phyloP scores from a whole-genome alignment of 2,329 filamentous ascomycete species.

The Neospermospora avenae region DNA sequence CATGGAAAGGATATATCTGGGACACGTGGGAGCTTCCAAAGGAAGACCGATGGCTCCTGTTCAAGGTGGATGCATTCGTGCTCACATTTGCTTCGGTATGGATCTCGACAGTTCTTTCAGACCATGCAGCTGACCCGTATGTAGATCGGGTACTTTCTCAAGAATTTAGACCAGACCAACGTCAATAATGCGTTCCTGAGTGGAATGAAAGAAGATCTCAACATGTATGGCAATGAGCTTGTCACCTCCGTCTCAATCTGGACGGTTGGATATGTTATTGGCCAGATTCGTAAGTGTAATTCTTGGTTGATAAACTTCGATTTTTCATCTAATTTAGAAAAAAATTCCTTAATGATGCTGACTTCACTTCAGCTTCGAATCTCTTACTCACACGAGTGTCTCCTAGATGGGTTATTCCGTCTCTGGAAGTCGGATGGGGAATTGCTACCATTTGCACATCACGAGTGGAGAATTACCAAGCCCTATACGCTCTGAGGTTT shows the following conservation, averaged over 20 bases:
- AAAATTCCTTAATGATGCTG: neutral
- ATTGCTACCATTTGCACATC: conserved; percentile 27
- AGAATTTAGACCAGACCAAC: conserved; percentile 39
- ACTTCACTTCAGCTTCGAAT: conserved; percentile 38
- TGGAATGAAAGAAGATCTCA: conserved; percentile 46
- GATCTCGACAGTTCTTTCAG: conserved; percentile 33
- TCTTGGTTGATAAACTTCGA: too few relatives aligned
- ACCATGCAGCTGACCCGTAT: neutral
- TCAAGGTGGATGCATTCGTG: conserved; percentile 47
- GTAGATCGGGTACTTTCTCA: conserved; percentile 39
- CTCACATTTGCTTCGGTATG: conserved; percentile 42
- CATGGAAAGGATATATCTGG: conserved; percentile 41
- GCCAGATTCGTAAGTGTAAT: conserved; percentile 39
- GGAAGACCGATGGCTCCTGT: conserved; percentile 44
- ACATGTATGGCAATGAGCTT: conserved; percentile 46
- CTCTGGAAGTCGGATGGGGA: conserved; percentile 27
- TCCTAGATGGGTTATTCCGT: conserved; percentile 34
- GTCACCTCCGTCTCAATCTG: conserved; percentile 50
- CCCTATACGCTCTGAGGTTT: conserved; percentile 38
- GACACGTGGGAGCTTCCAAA: conserved; percentile 49
- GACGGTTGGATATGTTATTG: conserved; percentile 52
- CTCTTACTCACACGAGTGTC: conserved; percentile 47
- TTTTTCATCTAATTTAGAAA: too few relatives aligned
- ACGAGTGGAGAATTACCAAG: conserved; percentile 33
- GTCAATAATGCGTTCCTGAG: conserved; percentile 31